These are phyloP conservation scores for Akanthomyces uredinophilus DNA, from an alignment of 2,329 filamentous ascomycete species.

Conservation along the genomic window DNA sequence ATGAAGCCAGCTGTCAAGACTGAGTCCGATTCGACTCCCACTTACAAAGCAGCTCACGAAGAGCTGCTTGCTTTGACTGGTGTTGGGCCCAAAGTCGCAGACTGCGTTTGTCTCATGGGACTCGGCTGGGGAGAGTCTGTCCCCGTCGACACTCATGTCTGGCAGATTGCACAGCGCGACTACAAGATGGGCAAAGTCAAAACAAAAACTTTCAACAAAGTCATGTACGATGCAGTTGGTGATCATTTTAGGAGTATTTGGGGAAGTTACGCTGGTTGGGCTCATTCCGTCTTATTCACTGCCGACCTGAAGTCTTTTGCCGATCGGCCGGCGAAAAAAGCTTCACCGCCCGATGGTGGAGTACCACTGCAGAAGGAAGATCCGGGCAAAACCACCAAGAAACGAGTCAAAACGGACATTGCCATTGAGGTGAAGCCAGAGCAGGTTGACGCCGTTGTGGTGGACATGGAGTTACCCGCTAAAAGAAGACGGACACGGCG, in stretches of 20 bases:
- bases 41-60: conserved; percentile 75
- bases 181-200: conserved; percentile 89
- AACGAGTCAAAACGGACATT: conserved; percentile 19
- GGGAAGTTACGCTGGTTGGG: conserved; percentile 95
- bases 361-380: not conserved
- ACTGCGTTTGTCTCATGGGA: conserved; percentile 95
- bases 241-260: conserved; percentile 85
- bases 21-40: conserved; percentile 47
- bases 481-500: conserved; percentile 12
- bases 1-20: conserved; percentile 34
- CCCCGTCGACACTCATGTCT: conserved; percentile 95
- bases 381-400: conserved; percentile 20
- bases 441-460: not conserved
- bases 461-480: conserved; percentile 16
- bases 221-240: conserved; percentile 82
- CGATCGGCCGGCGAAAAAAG: conserved; percentile 40
- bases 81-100: conserved; percentile 93
- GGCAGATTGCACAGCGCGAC: conserved; percentile 95
- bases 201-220: conserved; percentile 78
- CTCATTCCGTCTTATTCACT: conserved; percentile 93
- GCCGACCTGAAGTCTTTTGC: conserved; percentile 86
- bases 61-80: conserved; percentile 74
- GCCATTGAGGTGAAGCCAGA: conserved; percentile 1
- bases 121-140: conserved; percentile 93
- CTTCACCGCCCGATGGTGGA: not conserved